Evolutionary conservation across 140 eudicot genomes (phyloP).

Genomic region (Bidens hawaiensis): DNA sequence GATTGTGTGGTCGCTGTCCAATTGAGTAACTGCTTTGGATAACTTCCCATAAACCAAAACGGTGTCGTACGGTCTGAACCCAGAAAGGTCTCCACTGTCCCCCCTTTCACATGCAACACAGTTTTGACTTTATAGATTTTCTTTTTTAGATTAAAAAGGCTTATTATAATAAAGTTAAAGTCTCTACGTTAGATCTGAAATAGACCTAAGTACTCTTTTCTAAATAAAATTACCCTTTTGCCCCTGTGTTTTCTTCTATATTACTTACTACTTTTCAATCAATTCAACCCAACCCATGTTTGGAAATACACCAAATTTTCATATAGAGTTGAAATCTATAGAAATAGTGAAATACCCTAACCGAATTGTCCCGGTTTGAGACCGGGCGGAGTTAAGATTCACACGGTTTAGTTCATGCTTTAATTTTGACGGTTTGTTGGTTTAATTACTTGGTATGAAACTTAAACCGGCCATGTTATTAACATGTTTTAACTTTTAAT

Average conservation of each 20-base stretch:
- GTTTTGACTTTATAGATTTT: slow-evolving; percentile 57
- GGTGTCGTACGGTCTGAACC: slow-evolving; percentile 43
- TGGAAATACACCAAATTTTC: too few species aligned
- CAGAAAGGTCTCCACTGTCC: slow-evolving; percentile 47
- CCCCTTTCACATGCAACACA: slow-evolving; percentile 35
- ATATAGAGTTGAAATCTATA: too few species aligned
- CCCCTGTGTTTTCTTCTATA: slow-evolving; percentile 16
- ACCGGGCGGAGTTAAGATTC: too few species aligned
- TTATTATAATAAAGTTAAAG: slow-evolving; percentile 23
- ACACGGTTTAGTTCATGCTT: too few species aligned
- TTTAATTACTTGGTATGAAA: too few species aligned
- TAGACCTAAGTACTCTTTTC: slow-evolving; percentile 20
- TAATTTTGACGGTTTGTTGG: too few species aligned
- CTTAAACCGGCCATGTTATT: too few species aligned
- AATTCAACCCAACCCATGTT: too few species aligned
- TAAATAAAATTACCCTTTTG: slow-evolving; percentile 19
- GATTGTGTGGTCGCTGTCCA: slow-evolving; percentile 32
- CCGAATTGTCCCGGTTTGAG: too few species aligned
- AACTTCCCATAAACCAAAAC: slow-evolving; percentile 32
- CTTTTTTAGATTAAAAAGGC: slow-evolving; percentile 24
- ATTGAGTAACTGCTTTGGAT: slow-evolving; percentile 35
- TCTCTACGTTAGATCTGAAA: slow-evolving; percentile 41
- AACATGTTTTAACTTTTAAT: too few species aligned
- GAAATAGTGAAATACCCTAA: too few species aligned
- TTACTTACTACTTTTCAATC: too few species aligned